Evolutionary conservation across 306 rosid species (phyloP), one percentile per base, ranked within the genome.

Genomic region (Betula pendula): DNA sequence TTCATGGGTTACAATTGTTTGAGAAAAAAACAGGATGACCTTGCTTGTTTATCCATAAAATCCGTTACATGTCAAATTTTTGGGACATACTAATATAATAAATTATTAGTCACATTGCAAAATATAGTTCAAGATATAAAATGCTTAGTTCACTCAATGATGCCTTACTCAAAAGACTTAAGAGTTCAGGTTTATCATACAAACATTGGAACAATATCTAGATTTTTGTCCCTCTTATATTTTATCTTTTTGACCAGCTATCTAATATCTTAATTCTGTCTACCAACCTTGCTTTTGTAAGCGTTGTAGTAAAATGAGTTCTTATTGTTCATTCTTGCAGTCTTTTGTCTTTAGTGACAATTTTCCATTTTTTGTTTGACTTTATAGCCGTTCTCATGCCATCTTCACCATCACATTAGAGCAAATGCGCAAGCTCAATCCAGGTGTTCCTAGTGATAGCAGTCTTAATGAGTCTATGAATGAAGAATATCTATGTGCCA

Each of bases 341-440:
- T 24, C 22, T 15, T 35, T 59, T 66, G 56, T 60, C 60, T 75
- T 81, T 33, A 78, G 49, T 74, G 77, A 75, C 84, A 74, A 73
- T 74, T 72, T 59, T 86, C 53, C 53, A 53, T 77, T 75, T 76
- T 63, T 45, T 71, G 15, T 72, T 27, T 81, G 70, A 81, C 62
- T 81, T 68, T 79, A 72, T 78, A 96, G 99, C 71, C 99, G 99
- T 71, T 96, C 99, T 56, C 99, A 96, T 85, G 99, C 99, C 79
- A 96, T 96, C 85, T 96, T 96, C 91, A 96, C 99, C 82, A 93
- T 96, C 81, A 91, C 99, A 65, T 82, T 96, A 76, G 99, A 96
- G 93, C 99, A 96, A 91, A 96, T 96, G 97, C 88, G 77, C 40
- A 96, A 90, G 86, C 71, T 79, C 77, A 88, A 79, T 77, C 76